Evolutionary conservation across 2,329 filamentous ascomycete species (phyloP), one percentile per base, ranked within the genome.

Genomic region (Colletotrichum siamense): DNA sequence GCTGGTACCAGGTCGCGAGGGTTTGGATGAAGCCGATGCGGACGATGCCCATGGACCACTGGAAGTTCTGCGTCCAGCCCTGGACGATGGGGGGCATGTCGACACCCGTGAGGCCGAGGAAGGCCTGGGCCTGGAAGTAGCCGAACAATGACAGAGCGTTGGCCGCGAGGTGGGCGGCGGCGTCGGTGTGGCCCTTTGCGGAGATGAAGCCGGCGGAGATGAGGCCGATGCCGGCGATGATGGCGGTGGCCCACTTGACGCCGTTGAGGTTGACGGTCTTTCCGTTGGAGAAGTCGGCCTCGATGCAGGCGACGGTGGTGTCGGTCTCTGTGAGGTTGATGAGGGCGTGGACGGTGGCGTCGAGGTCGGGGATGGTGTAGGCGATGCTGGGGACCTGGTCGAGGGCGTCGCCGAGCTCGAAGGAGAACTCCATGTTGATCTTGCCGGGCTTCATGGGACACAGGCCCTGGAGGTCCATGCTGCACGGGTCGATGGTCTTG

Each of bases 1-100:
- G 94, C 86, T 98, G 96, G 83, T 98, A 99, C 96, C 96, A 99
- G 39, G 96, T 98, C 77, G 95, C 95, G 81, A 98, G 94, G 66
- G 89, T 89, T 87, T 99, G 95, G 86, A 98, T 91, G 84, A 98
- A 98, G 24, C 89, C 89, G 59, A 98, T 90, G 67, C 91, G 91
- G 81, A 99, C 98, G 81, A 99, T 96, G 80, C 96, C 96, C 95
- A 99, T 97, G 82, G 94, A 98, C 96, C 96, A 99, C 84, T 98
- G 95, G 88, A 99, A 98, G 86, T 98, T 96, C 86, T 98, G 96
- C 2, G 96, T 98, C 96, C 96, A 99, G 0, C 96, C 91, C 82
- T 95, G 91, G 71, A 98, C 96, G 77, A 98, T 95, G 1, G 96
- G 96, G 12, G 96, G 96, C 71, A 98, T 91, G 64, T 90, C 89